Percentiles rank a stretch among this genome's conserved stretches.
These are phyloP conservation scores for Berberis thunbergii DNA, from an alignment of 164 flowering plant genomes.

Conservation along the genomic window DNA sequence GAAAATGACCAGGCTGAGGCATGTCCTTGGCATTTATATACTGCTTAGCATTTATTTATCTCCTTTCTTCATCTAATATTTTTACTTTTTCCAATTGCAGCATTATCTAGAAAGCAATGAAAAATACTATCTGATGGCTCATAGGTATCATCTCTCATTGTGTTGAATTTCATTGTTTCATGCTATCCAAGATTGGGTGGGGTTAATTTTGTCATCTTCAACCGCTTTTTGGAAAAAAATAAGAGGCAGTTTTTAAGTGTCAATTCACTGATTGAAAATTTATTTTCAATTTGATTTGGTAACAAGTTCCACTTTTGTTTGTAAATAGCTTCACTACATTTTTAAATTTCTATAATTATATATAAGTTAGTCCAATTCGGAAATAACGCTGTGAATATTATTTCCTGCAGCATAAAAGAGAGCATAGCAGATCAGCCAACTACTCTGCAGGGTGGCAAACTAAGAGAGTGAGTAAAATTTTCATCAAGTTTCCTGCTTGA, in stretches of 20 bases:
- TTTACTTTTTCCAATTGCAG: slow-evolving; percentile 37
- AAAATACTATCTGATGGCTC: slow-evolving; percentile 96
- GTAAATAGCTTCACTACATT: not conserved
- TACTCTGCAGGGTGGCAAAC: slow-evolving; percentile 74
- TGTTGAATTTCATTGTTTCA: not conserved
- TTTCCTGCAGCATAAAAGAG: slow-evolving; percentile 79
- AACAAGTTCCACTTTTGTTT: too few relatives aligned
- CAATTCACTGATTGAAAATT: too few relatives aligned
- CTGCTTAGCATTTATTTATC: not conserved
- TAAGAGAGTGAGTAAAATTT: slow-evolving; percentile 74
- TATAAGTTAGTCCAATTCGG: not conserved
- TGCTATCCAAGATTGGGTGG: not conserved
- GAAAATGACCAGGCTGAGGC: slow-evolving; percentile 92
- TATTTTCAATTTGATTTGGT: too few relatives aligned
- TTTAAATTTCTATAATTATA: not conserved
- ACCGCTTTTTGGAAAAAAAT: too few relatives aligned
- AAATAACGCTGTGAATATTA: not conserved
- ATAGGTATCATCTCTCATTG: slow-evolving; percentile 49
- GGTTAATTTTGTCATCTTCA: not conserved
- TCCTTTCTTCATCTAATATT: not conserved
- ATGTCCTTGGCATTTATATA: slow-evolving; percentile 12
- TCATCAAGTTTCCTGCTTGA: not conserved
- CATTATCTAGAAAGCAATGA: slow-evolving; percentile 97
- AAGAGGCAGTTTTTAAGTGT: not conserved
- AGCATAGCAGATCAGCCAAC: slow-evolving; percentile 76